A percentile compares a stretch with the other conserved stretches of the same genome.
phyloP scores from a whole-genome alignment of 1,284 basidiomycete genomes.

The Leccinum pachyderme region DNA sequence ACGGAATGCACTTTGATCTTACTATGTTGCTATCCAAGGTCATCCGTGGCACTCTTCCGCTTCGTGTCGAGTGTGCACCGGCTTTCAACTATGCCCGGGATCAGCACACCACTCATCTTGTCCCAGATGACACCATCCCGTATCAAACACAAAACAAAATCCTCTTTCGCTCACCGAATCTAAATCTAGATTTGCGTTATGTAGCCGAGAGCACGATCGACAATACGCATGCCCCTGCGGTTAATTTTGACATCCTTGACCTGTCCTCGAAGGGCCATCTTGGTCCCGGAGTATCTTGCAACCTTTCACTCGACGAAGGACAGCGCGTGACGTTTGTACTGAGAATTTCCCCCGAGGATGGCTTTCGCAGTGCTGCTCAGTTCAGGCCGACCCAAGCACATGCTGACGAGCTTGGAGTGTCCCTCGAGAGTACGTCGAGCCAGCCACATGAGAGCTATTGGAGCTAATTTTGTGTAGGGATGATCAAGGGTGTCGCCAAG shows the following conservation, averaged over 20 bases:
- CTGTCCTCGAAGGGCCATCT: conserved; percentile 64
- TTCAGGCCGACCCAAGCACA: conserved; percentile 35
- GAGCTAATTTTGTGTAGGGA: conserved; percentile 32
- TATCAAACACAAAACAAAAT: conserved; percentile 53
- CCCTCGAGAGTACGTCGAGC: conserved; percentile 41
- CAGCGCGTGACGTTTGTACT: conserved; percentile 85
- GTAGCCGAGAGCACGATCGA: conserved; percentile 56
- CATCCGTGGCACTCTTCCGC: conserved; percentile 73
- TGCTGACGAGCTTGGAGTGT: conserved; percentile 47
- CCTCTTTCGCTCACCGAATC: conserved; percentile 57
- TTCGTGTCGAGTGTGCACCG: conserved; percentile 85
- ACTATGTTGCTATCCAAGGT: conserved; percentile 40
- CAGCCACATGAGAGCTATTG: background rate
- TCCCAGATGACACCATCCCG: conserved; percentile 43
- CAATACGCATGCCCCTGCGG: conserved; percentile 46
- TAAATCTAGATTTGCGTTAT: conserved; percentile 77
- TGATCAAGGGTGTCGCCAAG: conserved; percentile 48
- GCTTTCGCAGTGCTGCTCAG: conserved; percentile 1
- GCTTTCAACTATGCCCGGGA: conserved; percentile 91
- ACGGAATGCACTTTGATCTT: background rate
- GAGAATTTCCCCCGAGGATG: conserved; percentile 53
- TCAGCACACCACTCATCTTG: conserved; percentile 61
- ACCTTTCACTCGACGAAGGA: conserved; percentile 72
- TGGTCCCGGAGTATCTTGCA: conserved; percentile 51
- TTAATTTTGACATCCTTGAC: conserved; percentile 61